Evolutionary conservation across 164 flowering plant genomes (phyloP).

Genomic region (Chimonanthus salicifolius): DNA sequence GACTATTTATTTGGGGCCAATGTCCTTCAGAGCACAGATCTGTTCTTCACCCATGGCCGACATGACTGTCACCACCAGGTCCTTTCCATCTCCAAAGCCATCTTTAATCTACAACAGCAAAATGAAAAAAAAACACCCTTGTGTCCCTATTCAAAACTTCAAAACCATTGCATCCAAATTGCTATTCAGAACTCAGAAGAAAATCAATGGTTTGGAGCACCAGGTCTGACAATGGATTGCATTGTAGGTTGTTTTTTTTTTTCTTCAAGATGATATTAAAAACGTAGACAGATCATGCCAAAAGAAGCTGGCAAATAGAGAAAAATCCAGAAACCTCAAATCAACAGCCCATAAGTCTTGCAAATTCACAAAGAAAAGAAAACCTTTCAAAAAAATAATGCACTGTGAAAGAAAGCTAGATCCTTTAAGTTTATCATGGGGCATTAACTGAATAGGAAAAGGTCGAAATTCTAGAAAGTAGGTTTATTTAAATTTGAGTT

Average conservation of each 20-base stretch:
- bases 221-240: neutral
- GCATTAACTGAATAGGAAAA: neutral
- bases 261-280: too few relatives aligned
- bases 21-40: constrained; percentile 44
- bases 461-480: too few relatives aligned
- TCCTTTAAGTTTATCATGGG: neutral
- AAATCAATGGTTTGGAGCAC: neutral
- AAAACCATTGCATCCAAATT: neutral
- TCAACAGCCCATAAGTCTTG: neutral
- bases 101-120: constrained; percentile 13
- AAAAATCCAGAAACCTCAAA: neutral
- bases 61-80: constrained; percentile 39
- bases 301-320: neutral
- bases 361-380: neutral
- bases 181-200: neutral
- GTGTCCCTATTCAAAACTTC: neutral
- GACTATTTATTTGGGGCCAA: constrained; percentile 25
- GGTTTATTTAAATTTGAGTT: too few relatives aligned
- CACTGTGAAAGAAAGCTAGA: neutral
- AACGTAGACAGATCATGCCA: neutral
- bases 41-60: constrained; percentile 50
- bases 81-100: constrained; percentile 43
- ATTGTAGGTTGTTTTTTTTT: too few relatives aligned
- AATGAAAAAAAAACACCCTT: neutral
- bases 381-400: neutral